Evolutionary conservation across 495 filamentous ascomycete genomes (phyloP), one percentile per base, ranked within the genome.

Genomic region (Alectoria sarmentosa): DNA sequence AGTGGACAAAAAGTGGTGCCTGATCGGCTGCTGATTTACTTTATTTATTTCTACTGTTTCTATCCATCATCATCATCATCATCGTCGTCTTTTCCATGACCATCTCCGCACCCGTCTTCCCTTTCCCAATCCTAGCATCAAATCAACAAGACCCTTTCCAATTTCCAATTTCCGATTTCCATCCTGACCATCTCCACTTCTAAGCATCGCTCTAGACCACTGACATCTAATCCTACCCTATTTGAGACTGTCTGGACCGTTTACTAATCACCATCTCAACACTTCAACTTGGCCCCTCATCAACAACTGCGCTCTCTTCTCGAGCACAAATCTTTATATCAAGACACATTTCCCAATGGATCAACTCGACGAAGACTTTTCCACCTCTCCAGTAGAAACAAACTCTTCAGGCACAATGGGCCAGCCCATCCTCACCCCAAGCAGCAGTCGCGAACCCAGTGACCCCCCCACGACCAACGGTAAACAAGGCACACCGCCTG

Each of bases 381-480:
- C 67, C 21, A 28, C 52, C 23, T 66, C 67, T 52, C 67, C 67
- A 19, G 41, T 19, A 21, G 67, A 63, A 30, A 60, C 63, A 13
- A 52, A 32, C 28, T 61, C 41, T 13, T 49, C 67, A 58, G 52
- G 57, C 23, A 38, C 10, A 36, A 37, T 52, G 42, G 14, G 41
- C 32, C 58, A 23, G 1, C 14, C 44, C 10, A 63, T 37, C 38
- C 21, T 57, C 32, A 60, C 10, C 34, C 13, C 23, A 15, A 42
- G 37, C 34, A 63, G 48, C 48, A 62, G 63, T 41, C 38, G 59
- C n/a, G 58, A 60, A 44, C 67, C 67, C 30, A 58, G 55, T 26
- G 67, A 69, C 34, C 37, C 59, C 28, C 41, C 58, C 56, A 49
- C 62, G 21, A 49, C 64, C 54, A 57, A 60, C 10, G 42, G 52